phyloP scores from a whole-genome alignment of 2,329 filamentous ascomycete species.

The Coniochaeta prunicola region DNA sequence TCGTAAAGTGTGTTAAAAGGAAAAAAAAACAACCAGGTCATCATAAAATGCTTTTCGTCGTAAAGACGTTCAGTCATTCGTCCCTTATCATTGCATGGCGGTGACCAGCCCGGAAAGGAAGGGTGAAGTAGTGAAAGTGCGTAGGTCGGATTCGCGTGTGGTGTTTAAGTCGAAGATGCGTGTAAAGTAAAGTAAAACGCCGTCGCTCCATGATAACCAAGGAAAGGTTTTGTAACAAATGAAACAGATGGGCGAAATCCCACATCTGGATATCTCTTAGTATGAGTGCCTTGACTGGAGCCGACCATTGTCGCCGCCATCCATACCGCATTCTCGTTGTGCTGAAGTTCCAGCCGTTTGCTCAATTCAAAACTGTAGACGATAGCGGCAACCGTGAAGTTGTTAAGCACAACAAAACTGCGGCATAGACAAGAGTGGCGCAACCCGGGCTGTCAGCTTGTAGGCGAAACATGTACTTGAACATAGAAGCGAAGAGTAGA shows the following conservation, averaged over 20 bases:
- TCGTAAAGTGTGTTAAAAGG: slow-evolving; percentile 8
- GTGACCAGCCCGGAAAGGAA: not conserved
- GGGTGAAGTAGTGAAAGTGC: not conserved
- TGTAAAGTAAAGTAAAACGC: slow-evolving; percentile 15
- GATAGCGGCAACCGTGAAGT: not conserved
- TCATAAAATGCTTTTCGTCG: slow-evolving; percentile 11
- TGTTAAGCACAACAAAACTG: not conserved
- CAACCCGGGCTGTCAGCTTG: slow-evolving; percentile 14
- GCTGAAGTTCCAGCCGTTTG: not conserved
- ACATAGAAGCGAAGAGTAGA: slow-evolving; percentile 12
- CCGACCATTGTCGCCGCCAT: not conserved
- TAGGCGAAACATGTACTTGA: slow-evolving; percentile 7
- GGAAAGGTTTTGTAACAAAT: slow-evolving; percentile 2
- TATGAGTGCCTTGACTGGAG: not conserved
- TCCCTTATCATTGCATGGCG: slow-evolving; percentile 4
- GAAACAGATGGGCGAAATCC: slow-evolving; percentile 1
- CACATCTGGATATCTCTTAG: slow-evolving; percentile 8
- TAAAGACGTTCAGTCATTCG: slow-evolving; percentile 23
- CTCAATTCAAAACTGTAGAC: not conserved
- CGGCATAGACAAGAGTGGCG: not conserved
- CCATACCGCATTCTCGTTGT: slow-evolving; percentile 7
- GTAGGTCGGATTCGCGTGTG: slow-evolving; percentile 4
- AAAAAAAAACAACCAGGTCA: slow-evolving; percentile 1
- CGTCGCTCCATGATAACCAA: slow-evolving; percentile 18
- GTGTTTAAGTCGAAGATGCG: not conserved